Conservation (phyloP, 140 eudicot species). For the Stevia rebaudiana region DNA sequence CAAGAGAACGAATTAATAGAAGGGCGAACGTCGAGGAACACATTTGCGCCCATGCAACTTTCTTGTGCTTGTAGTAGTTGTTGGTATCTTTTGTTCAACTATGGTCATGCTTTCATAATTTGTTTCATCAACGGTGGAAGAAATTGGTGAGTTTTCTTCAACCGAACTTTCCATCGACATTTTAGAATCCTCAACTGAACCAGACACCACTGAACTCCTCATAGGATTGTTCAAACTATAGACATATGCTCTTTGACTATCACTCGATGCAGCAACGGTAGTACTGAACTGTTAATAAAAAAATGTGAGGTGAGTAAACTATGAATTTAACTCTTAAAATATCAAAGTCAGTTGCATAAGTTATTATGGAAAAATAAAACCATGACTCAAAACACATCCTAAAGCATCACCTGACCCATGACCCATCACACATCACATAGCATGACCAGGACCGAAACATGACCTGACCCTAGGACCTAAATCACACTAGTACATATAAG, state of each 20-base stretch:
- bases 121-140: constrained; percentile 11
- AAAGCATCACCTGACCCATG: too few relatives aligned
- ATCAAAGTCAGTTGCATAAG: neutral
- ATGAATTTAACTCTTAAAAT: neutral
- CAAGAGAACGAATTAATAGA: constrained; percentile 8
- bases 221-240: constrained; percentile 1
- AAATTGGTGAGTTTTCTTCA: constrained; percentile 9
- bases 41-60: constrained; percentile 26
- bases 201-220: constrained; percentile 8
- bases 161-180: constrained; percentile 17
- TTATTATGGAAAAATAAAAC: neutral
- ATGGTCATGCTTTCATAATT: constrained; percentile 3
- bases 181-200: constrained; percentile 5
- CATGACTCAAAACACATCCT: too few relatives aligned
- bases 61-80: constrained; percentile 8
- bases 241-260: neutral
- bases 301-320: constrained; percentile 1
- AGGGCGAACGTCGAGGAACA: constrained; percentile 27
- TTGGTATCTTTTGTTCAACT: neutral
- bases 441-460: too few relatives aligned
- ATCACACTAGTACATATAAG: too few relatives aligned
- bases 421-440: too few relatives aligned
- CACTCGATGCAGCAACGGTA: neutral
- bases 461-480: too few relatives aligned
- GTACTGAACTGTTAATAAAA: constrained; percentile 16